Evolutionary conservation across 2,329 filamentous ascomycete genomes (phyloP).

Genomic region (Sporothrix brasiliensis): DNA sequence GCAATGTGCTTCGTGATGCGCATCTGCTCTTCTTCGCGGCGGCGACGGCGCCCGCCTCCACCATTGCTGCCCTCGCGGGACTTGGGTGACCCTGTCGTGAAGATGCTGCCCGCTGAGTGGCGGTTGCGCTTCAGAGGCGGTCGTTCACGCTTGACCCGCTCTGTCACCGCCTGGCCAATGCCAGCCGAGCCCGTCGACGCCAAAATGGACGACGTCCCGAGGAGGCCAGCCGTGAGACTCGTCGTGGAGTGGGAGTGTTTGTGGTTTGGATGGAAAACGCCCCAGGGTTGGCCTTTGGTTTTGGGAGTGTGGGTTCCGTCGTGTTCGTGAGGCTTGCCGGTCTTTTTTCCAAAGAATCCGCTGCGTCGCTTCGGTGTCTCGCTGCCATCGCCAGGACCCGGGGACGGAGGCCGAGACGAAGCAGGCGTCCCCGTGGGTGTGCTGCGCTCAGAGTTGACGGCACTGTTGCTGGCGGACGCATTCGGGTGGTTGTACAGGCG

Average conservation of each 20-base stretch:
- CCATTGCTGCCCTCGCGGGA: constrained; percentile 29
- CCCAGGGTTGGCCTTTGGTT: constrained; percentile 31
- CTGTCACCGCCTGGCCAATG: constrained; percentile 50
- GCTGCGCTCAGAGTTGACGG: constrained; percentile 46
- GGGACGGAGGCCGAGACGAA: constrained; percentile 49
- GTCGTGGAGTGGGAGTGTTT: constrained; percentile 32
- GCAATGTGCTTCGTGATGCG: constrained; percentile 63
- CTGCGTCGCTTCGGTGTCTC: constrained; percentile 44
- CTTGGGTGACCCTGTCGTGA: constrained; percentile 30
- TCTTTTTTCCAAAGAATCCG: constrained; percentile 48
- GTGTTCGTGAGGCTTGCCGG: constrained; percentile 45
- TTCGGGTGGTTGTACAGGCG: constrained; percentile 64
- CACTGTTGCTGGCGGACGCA: constrained; percentile 39
- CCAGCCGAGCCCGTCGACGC: constrained; percentile 51
- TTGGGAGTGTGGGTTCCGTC: constrained; percentile 2
- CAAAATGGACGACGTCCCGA: constrained; percentile 59
- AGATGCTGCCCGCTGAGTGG: constrained; percentile 31
- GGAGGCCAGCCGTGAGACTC: constrained; percentile 53
- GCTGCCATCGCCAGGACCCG: constrained; percentile 37
- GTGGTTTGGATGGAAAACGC: constrained; percentile 31
- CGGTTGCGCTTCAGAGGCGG: constrained; percentile 36
- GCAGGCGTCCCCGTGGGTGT: constrained; percentile 51
- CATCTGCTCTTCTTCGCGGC: constrained; percentile 42
- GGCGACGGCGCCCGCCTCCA: constrained; percentile 34
- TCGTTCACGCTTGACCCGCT: constrained; percentile 49